Conservation (phyloP, 805 yeast species). For the Saccharomycopsis fodiens region DNA sequence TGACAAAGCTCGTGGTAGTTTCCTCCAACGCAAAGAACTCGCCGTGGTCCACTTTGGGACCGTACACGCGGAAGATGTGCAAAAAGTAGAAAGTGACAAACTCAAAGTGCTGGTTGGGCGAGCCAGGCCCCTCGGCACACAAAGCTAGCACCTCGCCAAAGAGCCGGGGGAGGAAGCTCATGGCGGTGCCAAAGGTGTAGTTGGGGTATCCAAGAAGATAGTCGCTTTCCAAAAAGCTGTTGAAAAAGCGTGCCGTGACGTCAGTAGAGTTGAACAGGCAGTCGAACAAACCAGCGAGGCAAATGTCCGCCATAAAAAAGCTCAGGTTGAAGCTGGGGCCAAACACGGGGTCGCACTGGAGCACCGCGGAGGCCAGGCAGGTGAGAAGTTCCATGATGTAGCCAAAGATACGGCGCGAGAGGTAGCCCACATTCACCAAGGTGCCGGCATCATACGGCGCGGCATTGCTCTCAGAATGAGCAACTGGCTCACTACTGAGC, state of each 20-base stretch:
- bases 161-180: not conserved
- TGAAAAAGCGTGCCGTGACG: not conserved
- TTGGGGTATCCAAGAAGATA: not conserved
- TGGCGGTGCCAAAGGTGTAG: not conserved
- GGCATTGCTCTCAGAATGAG: too few relatives aligned
- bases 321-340: not conserved
- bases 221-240: not conserved
- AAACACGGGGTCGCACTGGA: conserved; percentile 2
- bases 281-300: conserved; percentile 2
- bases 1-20: not conserved
- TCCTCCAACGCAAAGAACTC: not conserved
- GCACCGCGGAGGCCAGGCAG: not conserved
- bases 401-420: conserved; percentile 2
- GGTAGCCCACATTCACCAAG: conserved; percentile 1
- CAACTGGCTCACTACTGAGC: too few relatives aligned
- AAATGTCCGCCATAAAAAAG: not conserved
- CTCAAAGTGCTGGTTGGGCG: not conserved
- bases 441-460: too few relatives aligned
- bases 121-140: not conserved
- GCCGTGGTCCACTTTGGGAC: not conserved
- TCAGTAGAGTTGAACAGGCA: conserved; percentile 1
- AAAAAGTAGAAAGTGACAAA: not conserved
- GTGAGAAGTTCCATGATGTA: not conserved
- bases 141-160: not conserved
- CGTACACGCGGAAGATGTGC: not conserved